phyloP scores from a whole-genome alignment of 768 basidiomycete genomes.

The Panus rudis region DNA sequence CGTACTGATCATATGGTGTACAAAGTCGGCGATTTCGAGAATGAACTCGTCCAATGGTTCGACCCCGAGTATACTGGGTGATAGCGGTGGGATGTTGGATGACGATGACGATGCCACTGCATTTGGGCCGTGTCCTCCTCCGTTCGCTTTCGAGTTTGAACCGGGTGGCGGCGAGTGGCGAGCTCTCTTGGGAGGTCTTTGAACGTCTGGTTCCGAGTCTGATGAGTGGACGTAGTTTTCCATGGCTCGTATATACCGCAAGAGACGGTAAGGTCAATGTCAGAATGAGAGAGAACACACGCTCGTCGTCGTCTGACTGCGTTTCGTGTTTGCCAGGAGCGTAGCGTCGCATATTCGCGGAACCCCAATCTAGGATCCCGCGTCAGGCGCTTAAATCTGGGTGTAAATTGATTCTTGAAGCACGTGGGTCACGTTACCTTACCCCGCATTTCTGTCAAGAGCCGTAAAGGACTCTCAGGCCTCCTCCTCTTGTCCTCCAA shows the following conservation, averaged over 20 bases:
- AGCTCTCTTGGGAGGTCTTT: slow-evolving; percentile 31
- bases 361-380: too few relatives aligned
- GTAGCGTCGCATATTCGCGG: too few relatives aligned
- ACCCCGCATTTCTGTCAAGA: too few relatives aligned
- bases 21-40: slow-evolving; percentile 83
- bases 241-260: slow-evolving; percentile 13
- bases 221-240: slow-evolving; percentile 17
- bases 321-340: too few relatives aligned
- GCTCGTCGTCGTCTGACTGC: not conserved
- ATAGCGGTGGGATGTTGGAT: slow-evolving; percentile 49
- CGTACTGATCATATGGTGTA: slow-evolving; percentile 62
- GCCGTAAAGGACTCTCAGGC: too few relatives aligned
- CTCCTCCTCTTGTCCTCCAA: slow-evolving; percentile 4
- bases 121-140: slow-evolving; percentile 1
- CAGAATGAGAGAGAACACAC: not conserved
- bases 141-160: slow-evolving; percentile 15
- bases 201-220: slow-evolving; percentile 22
- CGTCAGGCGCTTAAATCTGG: too few relatives aligned
- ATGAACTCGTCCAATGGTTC: slow-evolving; percentile 94
- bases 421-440: too few relatives aligned
- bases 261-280: not conserved
- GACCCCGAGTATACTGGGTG: slow-evolving; percentile 77
- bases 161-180: slow-evolving; percentile 28
- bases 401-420: too few relatives aligned
- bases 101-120: not conserved